Conservation (phyloP, 148 eudicot genomes). For the Arctostaphylos glauca region DNA sequence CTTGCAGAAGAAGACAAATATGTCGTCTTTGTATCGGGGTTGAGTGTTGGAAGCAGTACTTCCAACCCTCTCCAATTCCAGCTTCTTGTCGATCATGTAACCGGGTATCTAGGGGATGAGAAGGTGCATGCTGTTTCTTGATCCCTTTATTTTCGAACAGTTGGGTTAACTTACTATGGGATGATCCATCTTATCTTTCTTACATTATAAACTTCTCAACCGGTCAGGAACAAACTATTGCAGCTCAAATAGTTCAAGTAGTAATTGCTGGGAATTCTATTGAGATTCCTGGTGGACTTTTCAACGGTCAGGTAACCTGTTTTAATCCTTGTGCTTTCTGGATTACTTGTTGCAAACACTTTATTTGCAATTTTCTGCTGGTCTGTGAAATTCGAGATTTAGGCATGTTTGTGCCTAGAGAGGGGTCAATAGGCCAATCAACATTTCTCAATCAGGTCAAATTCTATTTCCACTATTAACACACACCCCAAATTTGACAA, state of each 20-base stretch:
- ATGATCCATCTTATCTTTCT: constrained; percentile 9
- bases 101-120: constrained; percentile 95
- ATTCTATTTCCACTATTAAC: not conserved
- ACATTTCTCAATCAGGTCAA: not conserved
- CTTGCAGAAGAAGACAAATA: constrained; percentile 81
- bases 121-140: constrained; percentile 40
- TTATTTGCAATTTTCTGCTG: not conserved
- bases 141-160: constrained; percentile 1
- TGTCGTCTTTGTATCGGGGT: constrained; percentile 77
- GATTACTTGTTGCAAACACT: not conserved
- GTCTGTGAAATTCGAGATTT: not conserved
- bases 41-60: constrained; percentile 66
- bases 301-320: constrained; percentile 72
- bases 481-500: not conserved
- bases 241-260: constrained; percentile 87
- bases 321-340: not conserved
- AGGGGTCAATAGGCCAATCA: not conserved
- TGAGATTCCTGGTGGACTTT: constrained; percentile 58
- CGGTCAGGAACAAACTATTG: constrained; percentile 75
- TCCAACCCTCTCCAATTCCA: constrained; percentile 83
- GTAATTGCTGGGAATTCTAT: constrained; percentile 94
- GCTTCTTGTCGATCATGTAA: constrained; percentile 91
- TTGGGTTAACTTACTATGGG: not conserved
- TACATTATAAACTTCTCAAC: constrained; percentile 16
- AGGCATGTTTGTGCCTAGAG: not conserved